A percentile compares a stretch with the other conserved stretches of the same genome.
Evolutionary conservation across 306 rosid species (phyloP).

Genomic region (Senna siamea): DNA sequence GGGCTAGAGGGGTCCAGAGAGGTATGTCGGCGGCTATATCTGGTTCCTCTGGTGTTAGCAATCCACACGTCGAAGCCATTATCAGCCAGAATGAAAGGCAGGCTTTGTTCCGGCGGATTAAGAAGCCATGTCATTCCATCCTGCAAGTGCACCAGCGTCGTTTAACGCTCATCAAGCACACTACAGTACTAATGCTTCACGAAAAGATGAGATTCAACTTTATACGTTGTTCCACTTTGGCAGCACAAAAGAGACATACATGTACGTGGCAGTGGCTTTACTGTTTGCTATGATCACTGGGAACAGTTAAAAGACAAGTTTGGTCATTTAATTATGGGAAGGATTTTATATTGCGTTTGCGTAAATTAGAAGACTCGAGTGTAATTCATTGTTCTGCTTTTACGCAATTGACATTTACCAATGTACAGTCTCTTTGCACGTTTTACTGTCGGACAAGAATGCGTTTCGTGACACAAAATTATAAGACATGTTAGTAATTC

Average conservation of each 20-base stretch:
- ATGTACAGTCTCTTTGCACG: too few relatives aligned
- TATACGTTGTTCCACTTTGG: too few relatives aligned
- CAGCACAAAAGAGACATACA: too few relatives aligned
- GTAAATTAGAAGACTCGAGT: background rate
- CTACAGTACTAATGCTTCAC: background rate
- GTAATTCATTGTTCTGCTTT: background rate
- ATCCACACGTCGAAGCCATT: slow-evolving; percentile 84
- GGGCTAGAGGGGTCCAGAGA: slow-evolving; percentile 40
- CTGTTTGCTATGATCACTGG: too few relatives aligned
- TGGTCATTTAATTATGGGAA: background rate
- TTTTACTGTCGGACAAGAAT: too few relatives aligned
- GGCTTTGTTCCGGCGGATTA: slow-evolving; percentile 59
- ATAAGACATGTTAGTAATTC: too few relatives aligned
- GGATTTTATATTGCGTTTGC: background rate
- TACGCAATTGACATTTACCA: too few relatives aligned
- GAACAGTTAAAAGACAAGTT: background rate
- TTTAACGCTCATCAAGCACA: background rate
- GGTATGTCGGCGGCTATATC: slow-evolving; percentile 67
- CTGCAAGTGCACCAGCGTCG: slow-evolving; percentile 41
- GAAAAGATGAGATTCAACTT: background rate
- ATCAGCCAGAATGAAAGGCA: slow-evolving; percentile 77
- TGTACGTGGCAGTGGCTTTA: too few relatives aligned
- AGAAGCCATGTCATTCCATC: slow-evolving; percentile 74
- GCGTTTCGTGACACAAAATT: too few relatives aligned
- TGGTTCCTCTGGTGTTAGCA: slow-evolving; percentile 72